Evolutionary conservation across 805 yeast genomes (phyloP), one percentile per base, ranked within the genome.

Genomic region (Nakazawaea pomicola): DNA sequence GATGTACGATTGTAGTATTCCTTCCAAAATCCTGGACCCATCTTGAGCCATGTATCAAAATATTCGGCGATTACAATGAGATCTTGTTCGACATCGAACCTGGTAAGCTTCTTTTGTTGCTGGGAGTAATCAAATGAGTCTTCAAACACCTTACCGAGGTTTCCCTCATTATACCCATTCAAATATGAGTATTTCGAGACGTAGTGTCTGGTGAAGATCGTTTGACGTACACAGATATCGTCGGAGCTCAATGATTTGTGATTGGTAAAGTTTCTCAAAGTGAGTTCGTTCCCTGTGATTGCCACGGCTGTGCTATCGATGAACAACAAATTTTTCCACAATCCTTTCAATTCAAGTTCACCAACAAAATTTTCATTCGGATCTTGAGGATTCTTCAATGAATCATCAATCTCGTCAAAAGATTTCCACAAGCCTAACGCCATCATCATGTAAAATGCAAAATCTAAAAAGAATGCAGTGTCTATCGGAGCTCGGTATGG

Each of bases 261-360:
- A 3, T 25, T 23, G 10, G 29, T 25, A 11, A 31, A 31, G 4
- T 32, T 25, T 31, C 29, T 24, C n/a, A 38, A 18, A 11, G 29
- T 8, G 19, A 32, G 25, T 7, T 31, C 10, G 19, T 10, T 18
- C 8, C 41, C 41, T 15, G 36, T 29, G 10, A n/a, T 10, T 11
- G 27, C 31, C 9, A 15, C 18, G 10, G 14, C 12, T 14, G 28
- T 14, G 1, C 21, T 19, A 23, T 42, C 45, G 11, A 33, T 11
- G 23, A 15, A 37, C 9, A 37, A 17, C 14, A 36, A 16, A 29
- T 33, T 37, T 14, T 37, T 42, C 45, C 45, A 42, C n/a, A 42
- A 17, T 5, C 29, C 38, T 16, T 27, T 24, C 6, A 33, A 37
- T 9, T 36, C 17, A 2, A 3, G 8, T 17, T 21, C 23, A 8